Percentiles rank a stretch among this genome's conserved stretches.
phyloP scores from a whole-genome alignment of 352 stramenopile species.

The Globisporangium irregulare region DNA sequence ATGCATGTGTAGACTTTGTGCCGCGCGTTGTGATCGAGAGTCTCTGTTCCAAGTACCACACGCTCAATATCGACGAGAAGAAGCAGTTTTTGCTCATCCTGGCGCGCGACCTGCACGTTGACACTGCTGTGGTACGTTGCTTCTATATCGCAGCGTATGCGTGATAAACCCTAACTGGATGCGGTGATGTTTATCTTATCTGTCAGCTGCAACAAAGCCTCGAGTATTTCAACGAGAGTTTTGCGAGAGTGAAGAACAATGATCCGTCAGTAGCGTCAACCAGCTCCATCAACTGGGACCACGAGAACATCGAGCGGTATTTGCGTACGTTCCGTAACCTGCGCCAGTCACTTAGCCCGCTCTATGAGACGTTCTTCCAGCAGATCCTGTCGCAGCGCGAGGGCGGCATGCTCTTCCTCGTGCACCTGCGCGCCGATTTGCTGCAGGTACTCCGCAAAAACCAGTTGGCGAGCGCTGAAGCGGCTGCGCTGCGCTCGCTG shows the following conservation, averaged over 20 bases:
- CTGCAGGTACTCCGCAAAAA: slow-evolving; percentile 65
- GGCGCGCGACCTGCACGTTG: slow-evolving; percentile 68
- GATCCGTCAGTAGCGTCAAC: neutral
- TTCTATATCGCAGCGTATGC: neutral
- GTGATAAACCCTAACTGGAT: neutral
- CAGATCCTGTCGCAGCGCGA: slow-evolving; percentile 81
- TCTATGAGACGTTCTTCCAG: slow-evolving; percentile 84
- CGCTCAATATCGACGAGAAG: slow-evolving; percentile 75
- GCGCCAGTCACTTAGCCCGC: slow-evolving; percentile 48
- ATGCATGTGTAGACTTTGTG: slow-evolving; percentile 64
- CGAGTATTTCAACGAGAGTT: slow-evolving; percentile 50
- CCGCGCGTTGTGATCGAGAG: slow-evolving; percentile 67
- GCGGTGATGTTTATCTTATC: neutral
- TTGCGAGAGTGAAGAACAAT: slow-evolving; percentile 40
- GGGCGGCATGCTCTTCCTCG: slow-evolving; percentile 79
- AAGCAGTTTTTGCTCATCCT: slow-evolving; percentile 79
- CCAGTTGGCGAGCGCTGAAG: slow-evolving; percentile 30
- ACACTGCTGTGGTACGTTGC: slow-evolving; percentile 38
- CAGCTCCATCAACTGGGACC: slow-evolving; percentile 47
- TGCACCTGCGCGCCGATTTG: slow-evolving; percentile 73
- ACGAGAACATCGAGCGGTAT: slow-evolving; percentile 75
- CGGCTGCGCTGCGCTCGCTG: slow-evolving; percentile 58
- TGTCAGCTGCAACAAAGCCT: slow-evolving; percentile 54
- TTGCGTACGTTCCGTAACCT: slow-evolving; percentile 67
- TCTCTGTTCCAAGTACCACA: slow-evolving; percentile 59